phyloP scores from a whole-genome alignment of 73 alveolate genomes.

The Paramecium pentaurelia region DNA sequence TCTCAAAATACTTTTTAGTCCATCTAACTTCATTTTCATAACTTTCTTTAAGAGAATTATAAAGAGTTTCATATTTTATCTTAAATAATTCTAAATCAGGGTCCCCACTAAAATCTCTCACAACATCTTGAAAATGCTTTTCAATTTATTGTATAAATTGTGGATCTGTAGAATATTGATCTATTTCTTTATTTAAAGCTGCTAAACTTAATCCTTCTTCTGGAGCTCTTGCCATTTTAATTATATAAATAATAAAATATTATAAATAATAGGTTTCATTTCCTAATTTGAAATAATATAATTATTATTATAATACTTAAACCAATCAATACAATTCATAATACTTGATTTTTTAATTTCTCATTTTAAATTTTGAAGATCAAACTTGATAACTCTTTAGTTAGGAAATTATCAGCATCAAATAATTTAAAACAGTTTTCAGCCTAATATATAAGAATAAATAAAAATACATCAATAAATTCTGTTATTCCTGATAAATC shows the following conservation, averaged over 20 bases:
- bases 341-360: not conserved
- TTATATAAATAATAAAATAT: not conserved
- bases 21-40: slow-evolving; percentile 50
- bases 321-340: not conserved
- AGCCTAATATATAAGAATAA: not conserved
- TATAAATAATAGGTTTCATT: not conserved
- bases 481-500: not conserved
- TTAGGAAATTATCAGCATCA: not conserved
- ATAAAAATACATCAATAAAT: not conserved
- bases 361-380: not conserved
- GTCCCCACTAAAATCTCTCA: slow-evolving; percentile 61
- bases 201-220: slow-evolving; percentile 60
- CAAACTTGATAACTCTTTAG: not conserved
- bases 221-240: not conserved
- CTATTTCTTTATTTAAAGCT: slow-evolving; percentile 50
- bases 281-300: not conserved
- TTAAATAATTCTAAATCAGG: slow-evolving; percentile 57
- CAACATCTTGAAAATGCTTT: slow-evolving; percentile 53
- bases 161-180: slow-evolving; percentile 60
- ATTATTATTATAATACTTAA: too few relatives aligned
- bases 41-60: slow-evolving; percentile 53
- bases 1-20: slow-evolving; percentile 3
- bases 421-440: not conserved
- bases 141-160: slow-evolving; percentile 35
- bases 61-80: slow-evolving; percentile 61